Conservation (phyloP, 2,329 filamentous ascomycete species). For the Tolypocladium pustulatum region DNA sequence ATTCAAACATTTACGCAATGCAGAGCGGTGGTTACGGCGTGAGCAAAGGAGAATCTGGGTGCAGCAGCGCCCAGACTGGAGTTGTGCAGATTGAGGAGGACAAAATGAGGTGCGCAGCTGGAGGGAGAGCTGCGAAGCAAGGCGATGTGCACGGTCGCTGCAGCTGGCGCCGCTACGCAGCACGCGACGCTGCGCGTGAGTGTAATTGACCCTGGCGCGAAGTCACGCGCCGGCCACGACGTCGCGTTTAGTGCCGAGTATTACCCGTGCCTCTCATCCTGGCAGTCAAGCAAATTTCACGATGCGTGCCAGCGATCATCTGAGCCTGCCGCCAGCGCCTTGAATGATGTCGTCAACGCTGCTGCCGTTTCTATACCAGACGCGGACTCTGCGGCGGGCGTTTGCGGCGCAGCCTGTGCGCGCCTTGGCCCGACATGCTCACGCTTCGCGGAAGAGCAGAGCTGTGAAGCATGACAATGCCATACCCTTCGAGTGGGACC, state of each 20-base stretch:
- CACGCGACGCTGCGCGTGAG: neutral
- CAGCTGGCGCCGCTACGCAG: neutral
- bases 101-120: neutral
- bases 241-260: neutral
- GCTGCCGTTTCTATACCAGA: conserved; percentile 63
- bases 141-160: neutral
- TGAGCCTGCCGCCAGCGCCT: neutral
- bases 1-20: too few species aligned
- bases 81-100: neutral
- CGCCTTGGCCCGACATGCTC: conserved; percentile 10
- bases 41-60: too few species aligned
- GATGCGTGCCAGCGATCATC: neutral
- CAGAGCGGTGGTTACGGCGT: too few species aligned
- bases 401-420: conserved; percentile 14
- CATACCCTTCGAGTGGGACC: conserved; percentile 43
- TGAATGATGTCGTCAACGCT: conserved; percentile 36
- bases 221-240: conserved; percentile 6
- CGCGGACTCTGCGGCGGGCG: conserved; percentile 39
- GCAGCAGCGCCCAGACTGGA: neutral
- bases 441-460: conserved; percentile 5
- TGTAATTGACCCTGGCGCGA: conserved; percentile 7
- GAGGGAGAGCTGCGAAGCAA: neutral
- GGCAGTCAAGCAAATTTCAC: neutral
- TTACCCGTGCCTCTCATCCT: neutral
- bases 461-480: conserved; percentile 18